Percentiles rank a stretch among this genome's conserved stretches.
phyloP scores from a whole-genome alignment of 108 stramenopile species.

The Nitzschia putrida region DNA sequence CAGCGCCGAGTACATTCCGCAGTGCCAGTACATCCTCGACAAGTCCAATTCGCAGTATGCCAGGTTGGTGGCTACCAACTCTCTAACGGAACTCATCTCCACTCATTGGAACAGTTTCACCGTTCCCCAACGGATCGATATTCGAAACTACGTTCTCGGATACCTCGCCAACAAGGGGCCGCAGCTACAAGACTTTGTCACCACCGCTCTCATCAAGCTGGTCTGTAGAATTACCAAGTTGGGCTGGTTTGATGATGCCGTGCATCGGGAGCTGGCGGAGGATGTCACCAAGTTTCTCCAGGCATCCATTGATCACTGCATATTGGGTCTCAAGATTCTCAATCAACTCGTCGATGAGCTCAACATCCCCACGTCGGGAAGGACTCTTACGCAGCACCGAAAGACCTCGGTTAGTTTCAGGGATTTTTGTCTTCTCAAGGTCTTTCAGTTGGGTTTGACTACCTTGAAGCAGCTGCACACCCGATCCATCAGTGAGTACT shows the following conservation, averaged over 20 bases:
- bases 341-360: slow-evolving; percentile 96
- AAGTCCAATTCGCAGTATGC: slow-evolving; percentile 89
- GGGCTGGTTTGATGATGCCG: slow-evolving; percentile 95
- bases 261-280: slow-evolving; percentile 91
- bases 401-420: slow-evolving; percentile 96
- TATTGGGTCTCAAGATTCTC: slow-evolving; percentile 93
- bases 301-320: slow-evolving; percentile 93
- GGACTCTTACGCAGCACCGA: slow-evolving; percentile 95
- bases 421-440: slow-evolving; percentile 89
- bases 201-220: slow-evolving; percentile 84
- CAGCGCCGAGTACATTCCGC: slow-evolving; percentile 93
- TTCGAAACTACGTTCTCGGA: slow-evolving; percentile 94
- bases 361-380: slow-evolving; percentile 90
- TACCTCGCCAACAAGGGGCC: slow-evolving; percentile 95
- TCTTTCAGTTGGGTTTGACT: slow-evolving; percentile 91
- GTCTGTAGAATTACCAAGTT: slow-evolving; percentile 97
- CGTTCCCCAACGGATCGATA: slow-evolving; percentile 89
- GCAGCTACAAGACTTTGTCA: slow-evolving; percentile 86
- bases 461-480: slow-evolving; percentile 91
- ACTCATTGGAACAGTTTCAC: slow-evolving; percentile 96
- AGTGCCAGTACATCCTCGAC: slow-evolving; percentile 97
- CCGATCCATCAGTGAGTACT: slow-evolving; percentile 71
- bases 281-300: slow-evolving; percentile 95
- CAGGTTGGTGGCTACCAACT: slow-evolving; percentile 90
- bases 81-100: slow-evolving; percentile 90